A percentile compares a stretch with the other conserved stretches of the same genome.
Evolutionary conservation across 345 rosid genomes (phyloP).

Genomic region (Eucalyptus polybractea): DNA sequence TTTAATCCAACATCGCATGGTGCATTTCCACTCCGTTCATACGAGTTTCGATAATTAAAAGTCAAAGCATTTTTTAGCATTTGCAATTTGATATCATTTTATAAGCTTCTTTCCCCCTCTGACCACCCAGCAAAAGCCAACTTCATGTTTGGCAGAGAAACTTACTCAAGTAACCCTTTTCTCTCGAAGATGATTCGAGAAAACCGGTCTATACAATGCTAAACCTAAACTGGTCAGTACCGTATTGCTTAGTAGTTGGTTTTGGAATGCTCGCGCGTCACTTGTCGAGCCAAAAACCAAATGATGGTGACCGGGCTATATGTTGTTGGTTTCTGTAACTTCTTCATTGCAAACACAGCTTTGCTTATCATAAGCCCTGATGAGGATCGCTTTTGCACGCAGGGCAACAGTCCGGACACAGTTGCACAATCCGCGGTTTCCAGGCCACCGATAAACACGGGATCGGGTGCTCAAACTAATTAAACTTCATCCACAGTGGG

Average conservation of each 20-base stretch:
- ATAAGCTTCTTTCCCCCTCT: background rate
- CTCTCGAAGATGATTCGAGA: background rate
- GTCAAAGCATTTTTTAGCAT: background rate
- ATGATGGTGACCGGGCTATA: background rate
- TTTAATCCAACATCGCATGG: background rate
- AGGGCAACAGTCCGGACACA: background rate
- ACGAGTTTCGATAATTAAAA: background rate
- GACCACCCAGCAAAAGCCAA: background rate
- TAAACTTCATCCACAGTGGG: background rate
- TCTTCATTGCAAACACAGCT: background rate
- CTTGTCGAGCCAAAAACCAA: background rate
- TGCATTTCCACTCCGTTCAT: background rate
- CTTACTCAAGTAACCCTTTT: background rate
- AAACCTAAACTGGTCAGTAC: background rate
- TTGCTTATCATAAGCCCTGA: background rate
- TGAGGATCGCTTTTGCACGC: background rate
- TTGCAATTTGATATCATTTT: background rate
- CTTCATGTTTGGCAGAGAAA: background rate
- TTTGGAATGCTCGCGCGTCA: background rate
- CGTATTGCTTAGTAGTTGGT: background rate
- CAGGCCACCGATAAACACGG: background rate
- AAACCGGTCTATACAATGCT: background rate
- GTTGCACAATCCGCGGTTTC: background rate
- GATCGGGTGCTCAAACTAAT: background rate
- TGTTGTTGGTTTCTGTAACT: background rate